Evolutionary conservation across 805 yeast species (phyloP).

Genomic region (Candida quercuum): DNA sequence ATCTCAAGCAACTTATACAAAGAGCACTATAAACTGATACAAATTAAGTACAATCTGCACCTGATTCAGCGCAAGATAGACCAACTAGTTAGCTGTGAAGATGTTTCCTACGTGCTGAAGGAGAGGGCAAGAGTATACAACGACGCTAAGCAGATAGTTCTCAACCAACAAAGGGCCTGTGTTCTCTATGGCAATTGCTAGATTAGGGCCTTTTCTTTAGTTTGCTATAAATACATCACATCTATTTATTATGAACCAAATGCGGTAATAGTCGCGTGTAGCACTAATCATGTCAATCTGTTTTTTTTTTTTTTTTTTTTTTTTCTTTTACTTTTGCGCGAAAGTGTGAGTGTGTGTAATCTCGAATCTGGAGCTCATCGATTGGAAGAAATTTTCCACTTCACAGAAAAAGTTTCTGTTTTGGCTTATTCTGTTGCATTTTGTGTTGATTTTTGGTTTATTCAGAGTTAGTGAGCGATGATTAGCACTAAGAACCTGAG

Average conservation of each 20-base stretch:
- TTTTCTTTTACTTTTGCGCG: not conserved
- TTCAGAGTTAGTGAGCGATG: no score
- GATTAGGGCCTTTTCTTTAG: no score
- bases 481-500: not conserved
- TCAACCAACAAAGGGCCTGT: conserved; percentile 9
- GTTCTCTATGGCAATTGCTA: not conserved
- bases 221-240: no score
- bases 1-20: conserved; percentile 1
- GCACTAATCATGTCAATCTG: no score
- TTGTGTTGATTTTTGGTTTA: no score
- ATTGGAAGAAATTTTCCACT: conserved; percentile 1
- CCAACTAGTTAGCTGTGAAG: conserved; percentile 14
- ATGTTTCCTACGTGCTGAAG: conserved; percentile 22
- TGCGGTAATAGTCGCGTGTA: no score
- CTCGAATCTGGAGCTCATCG: conserved; percentile 1
- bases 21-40: conserved; percentile 3
- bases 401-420: no score
- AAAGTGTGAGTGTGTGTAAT: not conserved
- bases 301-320: not conserved
- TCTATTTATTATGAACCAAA: no score
- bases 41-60: conserved; percentile 10
- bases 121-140: conserved; percentile 25
- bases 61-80: conserved; percentile 9
- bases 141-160: conserved; percentile 21
- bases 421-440: no score